These are phyloP conservation scores for Camellia sinensis DNA, from an alignment of 148 eudicot species.

Conservation along the genomic window DNA sequence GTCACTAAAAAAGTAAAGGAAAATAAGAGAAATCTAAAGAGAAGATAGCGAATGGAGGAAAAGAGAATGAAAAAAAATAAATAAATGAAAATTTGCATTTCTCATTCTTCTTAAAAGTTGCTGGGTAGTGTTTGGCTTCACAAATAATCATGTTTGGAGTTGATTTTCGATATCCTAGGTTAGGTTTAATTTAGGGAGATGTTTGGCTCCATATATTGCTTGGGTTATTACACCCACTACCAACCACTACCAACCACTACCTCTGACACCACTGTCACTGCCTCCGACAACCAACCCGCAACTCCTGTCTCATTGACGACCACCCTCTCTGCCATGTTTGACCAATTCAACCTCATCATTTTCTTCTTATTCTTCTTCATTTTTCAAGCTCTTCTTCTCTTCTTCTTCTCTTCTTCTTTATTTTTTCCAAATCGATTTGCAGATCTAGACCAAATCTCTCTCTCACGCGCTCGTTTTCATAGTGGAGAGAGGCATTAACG, in stretches of 20 bases:
- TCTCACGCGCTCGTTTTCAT: too few species aligned
- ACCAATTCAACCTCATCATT: background rate
- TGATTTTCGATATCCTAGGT: background rate
- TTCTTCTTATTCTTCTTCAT: too few species aligned
- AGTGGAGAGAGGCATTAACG: background rate
- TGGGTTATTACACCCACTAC: background rate
- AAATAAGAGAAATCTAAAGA: too few species aligned
- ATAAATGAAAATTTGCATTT: too few species aligned
- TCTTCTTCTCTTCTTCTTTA: too few species aligned
- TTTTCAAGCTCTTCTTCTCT: too few species aligned
- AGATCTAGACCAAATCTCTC: background rate
- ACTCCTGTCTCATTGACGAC: background rate
- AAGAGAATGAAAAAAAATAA: too few species aligned
- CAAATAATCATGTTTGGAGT: background rate
- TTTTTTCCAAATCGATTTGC: background rate
- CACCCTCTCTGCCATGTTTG: background rate
- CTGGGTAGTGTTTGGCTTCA: background rate
- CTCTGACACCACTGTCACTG: background rate
- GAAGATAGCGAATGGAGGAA: background rate
- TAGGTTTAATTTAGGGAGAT: background rate
- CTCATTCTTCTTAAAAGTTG: background rate
- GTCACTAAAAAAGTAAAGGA: background rate
- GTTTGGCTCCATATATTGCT: background rate
- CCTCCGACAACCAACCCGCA: background rate
- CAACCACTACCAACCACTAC: background rate